A percentile compares a stretch with the other conserved stretches of the same genome.
phyloP scores from a whole-genome alignment of 1,284 basidiomycete genomes.

The Trametes versicolor region DNA sequence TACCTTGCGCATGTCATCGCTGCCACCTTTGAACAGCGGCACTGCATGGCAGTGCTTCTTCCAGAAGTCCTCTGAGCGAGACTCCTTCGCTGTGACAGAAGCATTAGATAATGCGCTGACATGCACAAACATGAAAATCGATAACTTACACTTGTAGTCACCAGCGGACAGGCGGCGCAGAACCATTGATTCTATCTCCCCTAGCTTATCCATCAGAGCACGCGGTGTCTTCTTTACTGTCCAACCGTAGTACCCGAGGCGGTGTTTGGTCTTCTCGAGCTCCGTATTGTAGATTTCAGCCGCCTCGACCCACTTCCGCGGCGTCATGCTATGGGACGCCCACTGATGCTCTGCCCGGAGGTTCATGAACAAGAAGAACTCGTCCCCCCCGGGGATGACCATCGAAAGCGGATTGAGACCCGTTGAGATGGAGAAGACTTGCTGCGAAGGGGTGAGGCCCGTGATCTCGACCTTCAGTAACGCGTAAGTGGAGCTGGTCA shows the following conservation, averaged over 20 bases:
- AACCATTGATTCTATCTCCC: not conserved
- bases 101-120: not conserved
- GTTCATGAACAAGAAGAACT: constrained; percentile 33
- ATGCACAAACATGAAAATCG: not conserved
- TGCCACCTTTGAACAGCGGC: constrained; percentile 1
- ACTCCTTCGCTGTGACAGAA: not conserved
- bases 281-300: constrained; percentile 14
- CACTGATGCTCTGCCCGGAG: constrained; percentile 11
- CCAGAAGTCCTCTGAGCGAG: not conserved
- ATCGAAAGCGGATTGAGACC: constrained; percentile 15
- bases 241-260: not conserved
- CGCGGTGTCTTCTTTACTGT: constrained; percentile 3
- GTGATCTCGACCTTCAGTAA: constrained; percentile 5
- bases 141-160: not conserved
- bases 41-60: constrained; percentile 6
- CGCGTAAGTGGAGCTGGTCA: not conserved
- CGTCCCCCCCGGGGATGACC: not conserved
- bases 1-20: constrained; percentile 1
- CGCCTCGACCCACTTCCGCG: constrained; percentile 26
- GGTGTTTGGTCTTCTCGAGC: not conserved
- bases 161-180: not conserved
- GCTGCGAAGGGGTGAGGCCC: constrained; percentile 20
- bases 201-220: constrained; percentile 2
- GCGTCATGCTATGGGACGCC: constrained; percentile 17
- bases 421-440: constrained; percentile 16